Percentiles rank a stretch among this genome's conserved stretches.
Conservation (phyloP, 352 stramenopile genomes). For the Phytopythium montanum region DNA sequence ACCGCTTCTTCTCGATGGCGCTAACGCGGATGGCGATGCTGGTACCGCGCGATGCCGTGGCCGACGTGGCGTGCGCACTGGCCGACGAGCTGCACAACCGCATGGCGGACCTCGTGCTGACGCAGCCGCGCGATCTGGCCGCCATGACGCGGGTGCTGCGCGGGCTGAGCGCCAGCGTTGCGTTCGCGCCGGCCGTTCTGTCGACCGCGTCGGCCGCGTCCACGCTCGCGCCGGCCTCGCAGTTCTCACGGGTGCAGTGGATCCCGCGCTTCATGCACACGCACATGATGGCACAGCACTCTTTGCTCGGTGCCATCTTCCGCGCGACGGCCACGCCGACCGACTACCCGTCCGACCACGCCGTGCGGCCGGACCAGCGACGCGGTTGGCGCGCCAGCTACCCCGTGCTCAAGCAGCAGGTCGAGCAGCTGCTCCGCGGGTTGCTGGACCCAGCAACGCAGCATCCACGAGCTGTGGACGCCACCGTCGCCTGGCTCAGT, state of each 20-base stretch:
- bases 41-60: not conserved
- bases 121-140: constrained; percentile 38
- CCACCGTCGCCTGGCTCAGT: constrained; percentile 30
- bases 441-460: constrained; percentile 34
- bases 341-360: constrained; percentile 23
- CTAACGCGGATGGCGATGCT: constrained; percentile 13
- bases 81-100: constrained; percentile 44
- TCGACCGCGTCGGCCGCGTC: constrained; percentile 7
- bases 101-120: constrained; percentile 45
- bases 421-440: constrained; percentile 24
- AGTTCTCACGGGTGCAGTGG: constrained; percentile 25
- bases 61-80: constrained; percentile 13
- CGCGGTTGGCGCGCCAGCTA: constrained; percentile 49
- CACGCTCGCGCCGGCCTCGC: constrained; percentile 7
- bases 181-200: constrained; percentile 27
- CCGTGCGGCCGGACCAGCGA: constrained; percentile 24
- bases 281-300: constrained; percentile 47
- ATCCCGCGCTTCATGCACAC: constrained; percentile 41
- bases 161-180: constrained; percentile 29
- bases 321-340: constrained; percentile 58
- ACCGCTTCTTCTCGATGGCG: constrained; percentile 26
- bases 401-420: constrained; percentile 18
- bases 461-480: constrained; percentile 45
- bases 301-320: constrained; percentile 59
- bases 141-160: constrained; percentile 36